phyloP scores from a whole-genome alignment of 2,329 filamentous ascomycete species.

The Clonostachys chloroleuca region DNA sequence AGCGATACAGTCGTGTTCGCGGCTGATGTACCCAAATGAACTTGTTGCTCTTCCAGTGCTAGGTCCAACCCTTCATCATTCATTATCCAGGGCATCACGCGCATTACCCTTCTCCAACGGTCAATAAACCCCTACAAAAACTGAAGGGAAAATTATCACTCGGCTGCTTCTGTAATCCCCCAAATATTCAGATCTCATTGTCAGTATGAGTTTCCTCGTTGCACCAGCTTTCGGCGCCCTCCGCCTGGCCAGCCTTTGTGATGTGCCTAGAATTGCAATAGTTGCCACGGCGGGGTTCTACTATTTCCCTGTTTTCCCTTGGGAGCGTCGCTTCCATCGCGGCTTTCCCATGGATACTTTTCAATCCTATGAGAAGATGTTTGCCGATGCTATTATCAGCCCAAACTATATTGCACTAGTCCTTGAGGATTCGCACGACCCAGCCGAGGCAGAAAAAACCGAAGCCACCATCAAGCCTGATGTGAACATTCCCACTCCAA shows the following conservation, averaged over 20 bases:
- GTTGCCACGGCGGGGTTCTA: not conserved
- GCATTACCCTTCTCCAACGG: no score
- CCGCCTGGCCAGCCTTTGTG: not conserved
- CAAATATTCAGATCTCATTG: no score
- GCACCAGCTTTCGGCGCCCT: not conserved
- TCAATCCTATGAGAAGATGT: not conserved
- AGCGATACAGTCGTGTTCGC: no score
- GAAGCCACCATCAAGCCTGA: not conserved
- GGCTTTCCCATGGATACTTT: not conserved
- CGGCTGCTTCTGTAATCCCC: no score
- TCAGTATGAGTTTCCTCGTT: not conserved
- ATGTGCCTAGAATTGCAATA: not conserved
- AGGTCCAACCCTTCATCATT: no score
- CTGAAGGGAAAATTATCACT: no score
- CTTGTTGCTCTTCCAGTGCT: no score
- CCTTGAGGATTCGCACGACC: not conserved
- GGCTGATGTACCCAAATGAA: no score
- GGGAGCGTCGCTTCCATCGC: not conserved
- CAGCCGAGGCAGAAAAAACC: not conserved
- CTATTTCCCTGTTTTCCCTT: not conserved
- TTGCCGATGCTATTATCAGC: not conserved
- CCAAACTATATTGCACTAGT: not conserved
- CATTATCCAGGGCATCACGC: no score
- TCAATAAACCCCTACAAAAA: no score
- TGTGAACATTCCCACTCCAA: not conserved